These are phyloP conservation scores for Penicillium lagena DNA, from an alignment of 495 filamentous ascomycete genomes.

Conservation along the genomic window DNA sequence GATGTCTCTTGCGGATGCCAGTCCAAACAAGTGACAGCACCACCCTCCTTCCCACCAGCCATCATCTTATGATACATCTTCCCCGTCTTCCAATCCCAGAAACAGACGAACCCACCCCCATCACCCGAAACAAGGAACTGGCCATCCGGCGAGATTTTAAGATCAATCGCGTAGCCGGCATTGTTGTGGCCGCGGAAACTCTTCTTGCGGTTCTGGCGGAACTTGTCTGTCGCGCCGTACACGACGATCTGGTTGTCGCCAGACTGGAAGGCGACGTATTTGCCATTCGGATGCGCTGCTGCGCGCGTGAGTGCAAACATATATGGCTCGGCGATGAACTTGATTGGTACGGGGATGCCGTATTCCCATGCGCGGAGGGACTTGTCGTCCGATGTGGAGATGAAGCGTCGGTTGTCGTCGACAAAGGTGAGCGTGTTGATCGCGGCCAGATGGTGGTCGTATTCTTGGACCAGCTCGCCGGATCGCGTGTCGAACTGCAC, in stretches of 20 bases:
- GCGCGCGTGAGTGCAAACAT: constrained; percentile 90
- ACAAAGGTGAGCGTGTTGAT: constrained; percentile 98
- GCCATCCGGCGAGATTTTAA: constrained; percentile 84
- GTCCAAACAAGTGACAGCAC: constrained; percentile 71
- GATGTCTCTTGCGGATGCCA: constrained; percentile 96
- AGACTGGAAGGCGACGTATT: constrained; percentile 88
- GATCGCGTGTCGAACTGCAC: constrained; percentile 91
- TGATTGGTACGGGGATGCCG: constrained; percentile 87
- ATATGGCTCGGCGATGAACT: constrained; percentile 88
- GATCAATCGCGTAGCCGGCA: constrained; percentile 86
- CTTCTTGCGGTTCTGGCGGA: constrained; percentile 96
- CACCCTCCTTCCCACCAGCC: constrained; percentile 55
- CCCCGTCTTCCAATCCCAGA: constrained; percentile 99
- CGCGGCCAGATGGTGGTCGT: constrained; percentile 95
- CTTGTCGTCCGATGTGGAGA: constrained; percentile 96
- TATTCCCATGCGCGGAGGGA: constrained; percentile 95
- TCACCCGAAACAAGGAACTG: constrained; percentile 83
- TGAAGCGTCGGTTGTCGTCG: constrained; percentile 90
- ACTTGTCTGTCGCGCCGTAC: constrained; percentile 87
- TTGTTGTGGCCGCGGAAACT: constrained; percentile 92
- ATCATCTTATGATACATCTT: constrained; percentile 96
- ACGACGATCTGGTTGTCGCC: constrained; percentile 95
- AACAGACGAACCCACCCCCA: constrained; percentile 79
- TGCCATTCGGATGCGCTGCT: constrained; percentile 76
- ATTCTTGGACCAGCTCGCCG: constrained; percentile 86